Base-by-base conservation (phyloP, 176 grass and related monocot genomes). In the Triticum monococcum region DNA sequence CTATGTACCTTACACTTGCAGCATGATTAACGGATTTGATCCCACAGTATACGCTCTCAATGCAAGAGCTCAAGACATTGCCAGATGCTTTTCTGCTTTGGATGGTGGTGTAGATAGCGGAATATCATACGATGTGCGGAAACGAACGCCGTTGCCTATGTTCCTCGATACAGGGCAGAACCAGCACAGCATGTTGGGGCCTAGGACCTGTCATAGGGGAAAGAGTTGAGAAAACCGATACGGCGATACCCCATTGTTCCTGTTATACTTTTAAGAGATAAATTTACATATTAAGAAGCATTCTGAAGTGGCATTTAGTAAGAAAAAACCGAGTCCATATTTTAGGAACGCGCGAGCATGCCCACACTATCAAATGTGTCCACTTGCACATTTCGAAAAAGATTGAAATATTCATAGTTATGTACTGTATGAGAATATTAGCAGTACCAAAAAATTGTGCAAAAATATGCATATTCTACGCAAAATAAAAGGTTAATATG, bases 121-220 rank as follows among this genome's bases (percentile, higher is more conserved):
- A 87, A 89, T 86, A 72, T 94, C 93, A 68, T 92, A 98, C 73
- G 90, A 84, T 52, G 96, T 94, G 75, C 88, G 91, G 88, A 98
- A 98, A 26, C 88, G 78, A 74, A 95, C 36, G 72, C 96, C 91
- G 37, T 91, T 89, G 38, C 91, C 86, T 60, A 84, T 88, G 71
- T 88, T 85, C 80, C 81, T 92, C 45, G 93, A 88, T 79, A 81
- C 36, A 68, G 93, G 91, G 63, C 93, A 94, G 25, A 87, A 56
- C 93, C 96, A 98, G 89, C 88, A 95, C 11, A 95, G 79, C 31
- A 94, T 78, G 75, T 94, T 98, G 22, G 84, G 86, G 52, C 96
- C 96, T 77, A 98, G 72, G 8, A 98, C 90, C 96, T 92, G 87
- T 59, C 48, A 20, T 35, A 65, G 20, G 75, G 82, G 75, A 71